Conservation (phyloP, 2,329 filamentous ascomycete species). For the Stromatinia cepivora region DNA sequence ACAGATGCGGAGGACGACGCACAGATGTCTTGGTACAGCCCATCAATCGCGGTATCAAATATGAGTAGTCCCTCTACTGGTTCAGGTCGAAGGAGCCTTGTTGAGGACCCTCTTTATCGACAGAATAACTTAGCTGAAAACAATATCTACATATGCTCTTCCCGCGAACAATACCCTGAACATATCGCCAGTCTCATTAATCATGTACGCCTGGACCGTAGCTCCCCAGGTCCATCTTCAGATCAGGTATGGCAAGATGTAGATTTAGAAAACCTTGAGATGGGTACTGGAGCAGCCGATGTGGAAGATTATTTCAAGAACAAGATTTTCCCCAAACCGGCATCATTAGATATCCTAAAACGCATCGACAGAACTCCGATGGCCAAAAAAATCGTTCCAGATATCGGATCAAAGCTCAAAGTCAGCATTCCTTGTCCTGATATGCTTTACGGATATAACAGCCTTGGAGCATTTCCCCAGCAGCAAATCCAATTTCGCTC, state of each 20-base stretch:
- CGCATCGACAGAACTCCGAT: background rate
- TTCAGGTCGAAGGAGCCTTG: too few species aligned
- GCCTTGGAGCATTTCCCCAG: conserved; percentile 29
- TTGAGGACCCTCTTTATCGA: too few species aligned
- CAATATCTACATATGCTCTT: conserved; percentile 31
- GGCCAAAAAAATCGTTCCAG: conserved; percentile 6
- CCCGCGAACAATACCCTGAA: conserved; percentile 29
- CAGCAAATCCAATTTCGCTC: conserved; percentile 24
- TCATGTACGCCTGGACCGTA: conserved; percentile 29
- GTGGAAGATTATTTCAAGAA: conserved; percentile 20
- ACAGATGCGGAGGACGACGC: too few species aligned
- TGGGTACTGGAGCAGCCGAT: conserved; percentile 20
- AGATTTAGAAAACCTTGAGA: conserved; percentile 27
- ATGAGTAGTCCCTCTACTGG: too few species aligned
- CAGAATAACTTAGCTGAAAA: too few species aligned
- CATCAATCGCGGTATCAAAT: too few species aligned
- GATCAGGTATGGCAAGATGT: conserved; percentile 29
- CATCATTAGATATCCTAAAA: background rate
- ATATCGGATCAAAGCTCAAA: conserved; percentile 3
- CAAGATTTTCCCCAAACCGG: too few species aligned
- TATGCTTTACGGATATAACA: conserved; percentile 23
- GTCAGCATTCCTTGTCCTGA: background rate
- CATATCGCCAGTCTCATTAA: conserved; percentile 29
- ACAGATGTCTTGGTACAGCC: too few species aligned
- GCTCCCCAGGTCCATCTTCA: conserved; percentile 30